phyloP scores from a whole-genome alignment of 352 stramenopile species.

The Phytophthora ohioensis region DNA sequence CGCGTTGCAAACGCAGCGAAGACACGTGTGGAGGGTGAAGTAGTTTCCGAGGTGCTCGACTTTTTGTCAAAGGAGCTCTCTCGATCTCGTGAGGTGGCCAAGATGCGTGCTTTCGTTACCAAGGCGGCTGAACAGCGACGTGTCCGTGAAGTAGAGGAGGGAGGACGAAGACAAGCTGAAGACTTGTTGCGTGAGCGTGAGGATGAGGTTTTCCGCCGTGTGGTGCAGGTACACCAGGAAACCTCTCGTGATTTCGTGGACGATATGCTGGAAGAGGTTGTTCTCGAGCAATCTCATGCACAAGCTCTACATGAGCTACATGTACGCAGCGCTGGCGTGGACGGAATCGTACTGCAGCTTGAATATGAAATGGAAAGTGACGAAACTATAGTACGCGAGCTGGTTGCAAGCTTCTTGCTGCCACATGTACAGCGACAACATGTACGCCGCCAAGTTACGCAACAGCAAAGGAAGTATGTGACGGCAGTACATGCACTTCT shows the following conservation, averaged over 20 bases:
- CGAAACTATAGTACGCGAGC: conserved; percentile 73
- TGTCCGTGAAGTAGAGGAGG: conserved; percentile 86
- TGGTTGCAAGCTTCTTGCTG: conserved; percentile 85
- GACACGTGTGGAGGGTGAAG: conserved; percentile 86
- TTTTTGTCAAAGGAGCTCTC: conserved; percentile 92
- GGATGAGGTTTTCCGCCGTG: conserved; percentile 82
- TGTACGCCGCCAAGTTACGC: conserved; percentile 62
- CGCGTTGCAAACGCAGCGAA: conserved; percentile 57
- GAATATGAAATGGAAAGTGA: conserved; percentile 61
- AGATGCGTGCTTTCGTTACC: conserved; percentile 77
- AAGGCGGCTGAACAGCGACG: conserved; percentile 73
- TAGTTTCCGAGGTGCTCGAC: conserved; percentile 90
- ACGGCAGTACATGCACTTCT: conserved; percentile 69
- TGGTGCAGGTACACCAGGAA: conserved; percentile 84
- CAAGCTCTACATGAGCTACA: conserved; percentile 64
- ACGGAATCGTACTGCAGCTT: conserved; percentile 60
- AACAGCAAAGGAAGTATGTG: conserved; percentile 76
- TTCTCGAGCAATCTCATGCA: conserved; percentile 55
- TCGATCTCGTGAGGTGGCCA: conserved; percentile 78
- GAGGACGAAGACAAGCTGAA: conserved; percentile 87
- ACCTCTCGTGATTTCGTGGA: conserved; percentile 78
- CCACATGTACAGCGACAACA: conserved; percentile 77
- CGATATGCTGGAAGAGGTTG: conserved; percentile 68
- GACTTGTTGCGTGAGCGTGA: conserved; percentile 83
- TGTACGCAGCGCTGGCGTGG: conserved; percentile 52